phyloP scores from a whole-genome alignment of 2,329 filamentous ascomycete genomes.

The Ceratocystis variospora region DNA sequence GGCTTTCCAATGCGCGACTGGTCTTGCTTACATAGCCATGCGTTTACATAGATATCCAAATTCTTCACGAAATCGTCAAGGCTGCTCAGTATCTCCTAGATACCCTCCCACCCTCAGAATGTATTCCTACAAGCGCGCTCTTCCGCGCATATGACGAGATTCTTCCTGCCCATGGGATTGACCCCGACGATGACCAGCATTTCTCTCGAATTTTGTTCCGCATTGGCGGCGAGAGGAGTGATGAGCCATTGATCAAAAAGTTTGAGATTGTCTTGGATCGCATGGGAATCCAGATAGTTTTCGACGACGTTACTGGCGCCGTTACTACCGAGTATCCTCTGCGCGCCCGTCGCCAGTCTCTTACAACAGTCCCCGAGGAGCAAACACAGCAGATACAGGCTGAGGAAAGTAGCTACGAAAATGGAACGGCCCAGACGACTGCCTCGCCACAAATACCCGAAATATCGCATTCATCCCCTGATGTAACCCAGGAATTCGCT shows the following conservation, averaged over 20 bases:
- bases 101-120: conserved; percentile 43
- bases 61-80: conserved; percentile 63
- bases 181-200: conserved; percentile 59
- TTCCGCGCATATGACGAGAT: conserved; percentile 70
- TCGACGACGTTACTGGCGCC: conserved; percentile 27
- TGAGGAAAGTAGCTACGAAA: conserved; percentile 17
- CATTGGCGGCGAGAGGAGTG: conserved; percentile 52
- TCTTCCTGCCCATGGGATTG: conserved; percentile 54
- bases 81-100: conserved; percentile 53
- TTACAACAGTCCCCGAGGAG: conserved; percentile 18
- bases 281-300: conserved; percentile 59
- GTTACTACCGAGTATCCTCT: conserved; percentile 17
- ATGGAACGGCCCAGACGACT: conserved; percentile 8
- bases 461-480: conserved; percentile 17
- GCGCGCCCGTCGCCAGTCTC: conserved; percentile 12
- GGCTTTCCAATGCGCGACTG: background rate
- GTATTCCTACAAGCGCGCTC: conserved; percentile 59
- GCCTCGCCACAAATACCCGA: conserved; percentile 16
- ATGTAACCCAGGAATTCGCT: conserved; percentile 5
- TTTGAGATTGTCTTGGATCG: conserved; percentile 54
- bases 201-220: conserved; percentile 68
- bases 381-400: conserved; percentile 16
- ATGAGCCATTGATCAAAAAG: conserved; percentile 48
- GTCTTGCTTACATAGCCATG: conserved; percentile 19
- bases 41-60: conserved; percentile 50